Conservation (phyloP, 2,329 filamentous ascomycete species). For the Achaetomium macrosporum region DNA sequence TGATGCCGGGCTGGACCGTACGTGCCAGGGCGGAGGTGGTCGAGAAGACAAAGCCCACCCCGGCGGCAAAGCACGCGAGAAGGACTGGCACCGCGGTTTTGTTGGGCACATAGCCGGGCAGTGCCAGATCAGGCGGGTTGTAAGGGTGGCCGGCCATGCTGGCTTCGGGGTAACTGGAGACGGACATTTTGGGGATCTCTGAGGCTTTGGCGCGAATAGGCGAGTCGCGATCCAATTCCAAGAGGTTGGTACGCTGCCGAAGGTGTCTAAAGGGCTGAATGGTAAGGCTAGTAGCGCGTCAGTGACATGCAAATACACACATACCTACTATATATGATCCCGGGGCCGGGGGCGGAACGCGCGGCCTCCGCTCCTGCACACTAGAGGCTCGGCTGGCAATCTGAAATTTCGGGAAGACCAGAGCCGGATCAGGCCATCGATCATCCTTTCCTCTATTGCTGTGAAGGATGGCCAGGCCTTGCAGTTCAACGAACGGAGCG, state of each 20-base stretch:
- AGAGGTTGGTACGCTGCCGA: background rate
- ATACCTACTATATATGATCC: no score
- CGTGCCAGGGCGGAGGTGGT: background rate
- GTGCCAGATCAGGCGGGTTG: slow-evolving; percentile 1
- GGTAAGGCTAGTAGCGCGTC: no score
- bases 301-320: no score
- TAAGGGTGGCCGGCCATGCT: slow-evolving; percentile 2
- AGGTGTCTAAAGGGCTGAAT: no score
- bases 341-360: background rate
- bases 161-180: background rate
- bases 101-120: slow-evolving; percentile 4
- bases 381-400: background rate
- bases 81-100: background rate
- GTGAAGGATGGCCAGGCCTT: no score
- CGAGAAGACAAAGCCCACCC: background rate
- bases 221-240: background rate
- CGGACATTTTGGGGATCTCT: background rate
- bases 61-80: background rate
- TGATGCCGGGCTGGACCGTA: background rate
- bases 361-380: background rate
- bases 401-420: background rate
- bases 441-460: no score
- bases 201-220: background rate
- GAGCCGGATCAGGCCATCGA: background rate
- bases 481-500: background rate